A percentile compares a stretch with the other conserved stretches of the same genome.
Conservation (phyloP, 2,329 filamentous ascomycete species). For the Aspergillus alliaceus region DNA sequence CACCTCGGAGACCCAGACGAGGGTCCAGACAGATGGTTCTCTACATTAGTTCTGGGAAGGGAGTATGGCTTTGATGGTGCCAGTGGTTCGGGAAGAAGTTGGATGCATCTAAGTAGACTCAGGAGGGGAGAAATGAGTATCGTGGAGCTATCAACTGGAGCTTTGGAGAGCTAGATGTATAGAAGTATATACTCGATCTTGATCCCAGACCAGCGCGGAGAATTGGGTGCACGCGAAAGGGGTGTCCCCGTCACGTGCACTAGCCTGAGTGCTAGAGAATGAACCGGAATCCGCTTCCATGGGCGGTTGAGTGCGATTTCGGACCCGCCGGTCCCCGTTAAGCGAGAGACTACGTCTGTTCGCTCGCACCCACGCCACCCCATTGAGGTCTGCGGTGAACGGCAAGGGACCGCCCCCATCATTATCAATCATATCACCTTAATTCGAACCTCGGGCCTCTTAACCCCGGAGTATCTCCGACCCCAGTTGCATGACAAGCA, state of each 20-base stretch:
- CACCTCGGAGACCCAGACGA: neutral
- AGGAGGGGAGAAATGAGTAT: neutral
- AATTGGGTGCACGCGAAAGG: slow-evolving; percentile 36
- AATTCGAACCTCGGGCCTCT: slow-evolving; percentile 1
- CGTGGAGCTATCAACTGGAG: neutral
- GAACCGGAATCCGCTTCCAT: slow-evolving; percentile 25
- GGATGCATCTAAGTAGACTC: neutral
- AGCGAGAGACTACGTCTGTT: slow-evolving; percentile 19
- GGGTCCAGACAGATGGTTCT: neutral
- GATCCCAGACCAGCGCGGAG: slow-evolving; percentile 17
- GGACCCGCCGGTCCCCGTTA: slow-evolving; percentile 10
- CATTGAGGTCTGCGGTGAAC: slow-evolving; percentile 24
- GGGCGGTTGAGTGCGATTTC: slow-evolving; percentile 16
- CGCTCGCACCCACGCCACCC: slow-evolving; percentile 31
- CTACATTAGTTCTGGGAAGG: too few relatives aligned
- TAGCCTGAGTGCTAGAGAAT: slow-evolving; percentile 38
- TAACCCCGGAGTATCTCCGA: neutral
- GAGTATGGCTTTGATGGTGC: neutral
- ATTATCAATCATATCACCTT: slow-evolving; percentile 10
- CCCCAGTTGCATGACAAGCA: too few relatives aligned
- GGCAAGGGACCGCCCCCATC: neutral
- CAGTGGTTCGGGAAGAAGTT: neutral
- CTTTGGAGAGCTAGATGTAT: neutral
- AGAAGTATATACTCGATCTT: slow-evolving; percentile 9
- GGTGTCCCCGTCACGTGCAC: slow-evolving; percentile 19